phyloP scores from a whole-genome alignment of 2,329 filamentous ascomycete genomes.

The Macrophomina pseudophaseolina region DNA sequence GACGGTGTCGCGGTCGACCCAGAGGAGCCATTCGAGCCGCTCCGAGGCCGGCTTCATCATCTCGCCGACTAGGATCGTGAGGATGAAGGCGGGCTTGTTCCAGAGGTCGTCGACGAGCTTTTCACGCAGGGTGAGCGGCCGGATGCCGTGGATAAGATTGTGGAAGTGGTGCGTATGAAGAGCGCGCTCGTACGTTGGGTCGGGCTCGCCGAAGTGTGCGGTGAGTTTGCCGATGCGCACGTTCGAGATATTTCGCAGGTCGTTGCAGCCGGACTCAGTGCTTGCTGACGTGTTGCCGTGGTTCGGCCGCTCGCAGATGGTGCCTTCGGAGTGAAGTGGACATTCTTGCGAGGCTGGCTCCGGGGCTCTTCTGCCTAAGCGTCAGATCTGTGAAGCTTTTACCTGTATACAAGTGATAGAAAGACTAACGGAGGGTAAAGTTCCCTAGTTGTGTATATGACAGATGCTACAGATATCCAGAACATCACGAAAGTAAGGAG shows the following conservation, averaged over 20 bases:
- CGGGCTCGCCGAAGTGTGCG: neutral
- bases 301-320: no score
- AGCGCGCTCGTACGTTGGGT: slow-evolving; percentile 47
- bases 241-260: neutral
- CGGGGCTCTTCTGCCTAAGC: no score
- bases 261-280: no score
- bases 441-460: no score
- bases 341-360: no score
- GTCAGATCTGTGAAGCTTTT: no score
- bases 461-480: no score
- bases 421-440: no score
- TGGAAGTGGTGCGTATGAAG: slow-evolving; percentile 49
- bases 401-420: no score
- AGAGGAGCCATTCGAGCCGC: slow-evolving; percentile 51
- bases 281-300: no score
- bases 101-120: slow-evolving; percentile 50
- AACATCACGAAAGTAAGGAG: no score
- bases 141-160: slow-evolving; percentile 48
- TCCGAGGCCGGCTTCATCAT: slow-evolving; percentile 45
- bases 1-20: slow-evolving; percentile 52
- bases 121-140: slow-evolving; percentile 49
- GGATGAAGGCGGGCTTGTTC: slow-evolving; percentile 53
- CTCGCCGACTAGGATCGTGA: slow-evolving; percentile 46
- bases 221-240: neutral
- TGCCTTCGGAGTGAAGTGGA: no score